Base-by-base conservation (phyloP, 305 asterid genomes). In the Ajuga reptans region DNA sequence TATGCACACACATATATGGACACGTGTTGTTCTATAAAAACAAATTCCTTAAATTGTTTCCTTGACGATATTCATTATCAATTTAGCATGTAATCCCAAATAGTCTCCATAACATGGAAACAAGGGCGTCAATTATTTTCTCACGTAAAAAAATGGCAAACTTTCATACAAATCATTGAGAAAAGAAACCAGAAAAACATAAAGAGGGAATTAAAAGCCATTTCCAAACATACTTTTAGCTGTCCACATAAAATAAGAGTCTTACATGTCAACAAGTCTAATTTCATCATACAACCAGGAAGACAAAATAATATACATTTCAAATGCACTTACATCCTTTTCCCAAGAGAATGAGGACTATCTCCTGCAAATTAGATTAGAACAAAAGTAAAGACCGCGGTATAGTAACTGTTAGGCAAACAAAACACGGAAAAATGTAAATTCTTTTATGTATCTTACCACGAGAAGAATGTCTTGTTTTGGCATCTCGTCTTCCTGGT, bases 401-500 rank as follows among this genome's bases (percentile, higher is more conserved):
- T 61, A 43, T 3, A 70, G 11, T 21, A 55, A 63, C 2, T 39
- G n/a, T 21, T 39, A 39, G 15, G 56, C 49, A 63, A 61, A 16
- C 60, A 62, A 61, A 56, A 59, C 14, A 14, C 34, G 60, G 45
- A 14, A 54, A 63, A 47, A 63, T 21, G 31, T 27, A 69, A n/a
- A 60, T 68, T 29, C 31, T 71, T 61, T 54, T 46, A 52, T 37
- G 56, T 24, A 73, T 66, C 82, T 68, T 61, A 92, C 96, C 96
- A 73, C 67, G 89, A 77, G 91, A 77, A 43, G 82, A 78, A 58
- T 77, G 83, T 71, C 84, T 78, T 62, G 79, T 76, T 62, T 73
- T 76, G 64, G 71, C 66, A 65, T 85, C 84, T 74, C 85, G 83
- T 81, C 88, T 77, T 37, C 53, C 87, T 45, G 88, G 83, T 75